phyloP scores from a whole-genome alignment of 2,329 filamentous ascomycete genomes.

The Alternaria sp. region DNA sequence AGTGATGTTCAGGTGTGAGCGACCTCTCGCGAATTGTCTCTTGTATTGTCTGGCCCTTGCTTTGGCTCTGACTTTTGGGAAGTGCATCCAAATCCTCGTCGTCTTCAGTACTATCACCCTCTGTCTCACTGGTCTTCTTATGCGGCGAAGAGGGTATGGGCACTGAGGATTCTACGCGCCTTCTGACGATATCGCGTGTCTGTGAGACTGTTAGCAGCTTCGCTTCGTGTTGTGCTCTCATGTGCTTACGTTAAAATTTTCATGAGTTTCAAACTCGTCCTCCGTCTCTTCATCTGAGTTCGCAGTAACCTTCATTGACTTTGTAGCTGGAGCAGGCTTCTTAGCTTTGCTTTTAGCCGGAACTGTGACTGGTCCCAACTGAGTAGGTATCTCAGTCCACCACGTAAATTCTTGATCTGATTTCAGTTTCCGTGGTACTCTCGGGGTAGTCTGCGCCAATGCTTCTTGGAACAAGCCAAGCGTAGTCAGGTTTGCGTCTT shows the following conservation, averaged over 20 bases:
- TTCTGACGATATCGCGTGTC: constrained; percentile 19
- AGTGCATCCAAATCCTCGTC: constrained; percentile 53
- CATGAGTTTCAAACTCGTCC: constrained; percentile 49
- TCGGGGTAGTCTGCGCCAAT: constrained; percentile 36
- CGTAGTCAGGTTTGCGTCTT: constrained; percentile 34
- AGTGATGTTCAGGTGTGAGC: constrained; percentile 11
- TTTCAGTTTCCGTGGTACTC: constrained; percentile 35
- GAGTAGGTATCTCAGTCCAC: constrained; percentile 32
- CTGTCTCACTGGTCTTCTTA: background rate
- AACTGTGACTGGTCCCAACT: constrained; percentile 17
- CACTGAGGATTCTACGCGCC: background rate
- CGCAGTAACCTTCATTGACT: constrained; percentile 8
- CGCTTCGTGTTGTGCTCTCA: no score
- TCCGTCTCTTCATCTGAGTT: constrained; percentile 41
- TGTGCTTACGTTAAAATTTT: constrained; percentile 38
- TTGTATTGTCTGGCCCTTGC: background rate
- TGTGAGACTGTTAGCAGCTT: constrained; percentile 15
- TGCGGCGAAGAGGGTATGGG: background rate
- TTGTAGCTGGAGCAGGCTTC: constrained; percentile 8
- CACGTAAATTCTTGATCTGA: constrained; percentile 28
- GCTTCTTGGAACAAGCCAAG: constrained; percentile 47
- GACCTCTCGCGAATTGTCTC: constrained; percentile 5
- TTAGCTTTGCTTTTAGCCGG: constrained; percentile 19
- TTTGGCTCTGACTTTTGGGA: constrained; percentile 26
- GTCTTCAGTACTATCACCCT: constrained; percentile 1